Evolutionary conservation across 2,329 filamentous ascomycete species (phyloP), one percentile per base, ranked within the genome.

Genomic region (Calonectria pauciramosa): DNA sequence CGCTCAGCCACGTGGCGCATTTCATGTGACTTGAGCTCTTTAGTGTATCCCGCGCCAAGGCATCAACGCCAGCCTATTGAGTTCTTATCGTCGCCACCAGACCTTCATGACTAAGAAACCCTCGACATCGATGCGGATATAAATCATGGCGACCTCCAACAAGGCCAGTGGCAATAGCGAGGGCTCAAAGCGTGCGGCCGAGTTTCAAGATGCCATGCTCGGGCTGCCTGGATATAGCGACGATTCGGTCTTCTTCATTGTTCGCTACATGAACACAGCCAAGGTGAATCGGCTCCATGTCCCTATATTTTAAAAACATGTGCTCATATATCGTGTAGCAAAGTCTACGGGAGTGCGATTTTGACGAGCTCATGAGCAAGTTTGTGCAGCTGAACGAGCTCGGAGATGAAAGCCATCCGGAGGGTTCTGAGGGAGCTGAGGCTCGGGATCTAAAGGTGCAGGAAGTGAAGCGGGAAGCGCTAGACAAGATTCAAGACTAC

Each of bases 181-280:
- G 11, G 82, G 80, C 8, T 73, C 73, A 7, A 78, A 79, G 64
- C 80, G 82, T 26, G 82, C 82, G 0, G 56, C 76, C 10, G 82
- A 83, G 9, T 69, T 83, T 30, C 76, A 76, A 71, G 74, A 80
- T 11, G 78, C 80, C 47, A 79, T 82, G 79, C 77, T 82, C 13
- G 72, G 65, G 26, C 59, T 82, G 1, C 79, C 82, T 1, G 81
- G 79, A 23, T 83, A 83, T 47, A 80, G 80, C 13, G 79, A 83
- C 67, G 82, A 84, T 71, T 80, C 80, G 30, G 78, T 84, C 75
- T 75, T 84, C 64, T 82, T 81, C 49, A 74, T 83, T 8, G 68
- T 81, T 18, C 80, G 82, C 41, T 83, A 82, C 54, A 71, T 78
- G 2, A 47, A 63, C 30, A 66, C 71, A 32, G 80, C 71, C 65